A percentile compares a stretch with the other conserved stretches of the same genome.
phyloP scores from a whole-genome alignment of 768 basidiomycete species.

The Cystofilobasidium ferigula region DNA sequence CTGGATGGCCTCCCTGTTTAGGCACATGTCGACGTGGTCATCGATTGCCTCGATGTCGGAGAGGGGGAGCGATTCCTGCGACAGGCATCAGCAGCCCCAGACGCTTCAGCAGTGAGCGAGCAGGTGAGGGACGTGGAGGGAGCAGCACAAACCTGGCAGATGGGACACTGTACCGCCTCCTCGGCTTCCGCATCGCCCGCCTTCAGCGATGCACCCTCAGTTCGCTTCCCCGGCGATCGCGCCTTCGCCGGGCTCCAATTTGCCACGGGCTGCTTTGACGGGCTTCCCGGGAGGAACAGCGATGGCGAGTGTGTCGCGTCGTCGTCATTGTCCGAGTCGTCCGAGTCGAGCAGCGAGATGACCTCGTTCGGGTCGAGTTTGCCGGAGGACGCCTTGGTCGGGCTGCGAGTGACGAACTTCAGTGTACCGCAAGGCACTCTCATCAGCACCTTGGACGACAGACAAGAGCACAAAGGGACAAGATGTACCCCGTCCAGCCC shows the following conservation, averaged over 20 bases:
- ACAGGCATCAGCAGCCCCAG: neutral
- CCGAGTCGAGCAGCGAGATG: conserved; percentile 14
- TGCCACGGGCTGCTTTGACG: too few relatives aligned
- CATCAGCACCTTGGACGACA: neutral
- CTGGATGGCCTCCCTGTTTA: conserved; percentile 65
- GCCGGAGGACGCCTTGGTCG: conserved; percentile 40
- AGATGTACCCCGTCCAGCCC: conserved; percentile 61
- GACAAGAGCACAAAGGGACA: neutral
- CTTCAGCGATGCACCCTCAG: neutral
- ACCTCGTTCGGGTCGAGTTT: conserved; percentile 19
- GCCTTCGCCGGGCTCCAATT: too few relatives aligned
- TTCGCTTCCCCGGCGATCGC: neutral
- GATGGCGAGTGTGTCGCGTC: too few relatives aligned
- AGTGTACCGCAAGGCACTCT: conserved; percentile 52
- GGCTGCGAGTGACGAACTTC: conserved; percentile 34
- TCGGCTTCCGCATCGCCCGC: neutral
- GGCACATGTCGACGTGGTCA: conserved; percentile 77
- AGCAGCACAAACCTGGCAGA: conserved; percentile 13
- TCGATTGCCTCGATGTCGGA: conserved; percentile 75
- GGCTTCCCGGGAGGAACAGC: too few relatives aligned
- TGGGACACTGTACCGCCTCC: conserved; percentile 1
- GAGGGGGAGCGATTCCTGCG: conserved; percentile 34
- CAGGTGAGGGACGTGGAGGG: conserved; percentile 7
- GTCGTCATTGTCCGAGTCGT: neutral
- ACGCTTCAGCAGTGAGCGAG: conserved; percentile 3